A percentile compares a stretch with the other conserved stretches of the same genome.
Evolutionary conservation across 2,329 filamentous ascomycete species (phyloP).

Genomic region (Zymoseptoria ardabiliae): DNA sequence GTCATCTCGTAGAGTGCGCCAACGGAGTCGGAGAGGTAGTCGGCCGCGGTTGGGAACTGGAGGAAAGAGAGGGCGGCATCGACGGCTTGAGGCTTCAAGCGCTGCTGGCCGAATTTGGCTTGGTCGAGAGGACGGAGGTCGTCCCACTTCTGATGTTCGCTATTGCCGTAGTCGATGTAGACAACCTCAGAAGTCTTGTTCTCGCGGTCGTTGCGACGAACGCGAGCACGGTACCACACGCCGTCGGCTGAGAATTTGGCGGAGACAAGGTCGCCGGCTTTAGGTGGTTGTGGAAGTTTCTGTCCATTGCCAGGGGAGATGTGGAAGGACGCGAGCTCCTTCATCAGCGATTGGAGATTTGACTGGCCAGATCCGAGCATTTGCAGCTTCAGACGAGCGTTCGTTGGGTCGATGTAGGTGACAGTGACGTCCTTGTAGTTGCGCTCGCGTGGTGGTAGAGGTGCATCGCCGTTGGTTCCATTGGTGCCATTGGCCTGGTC

Average conservation of each 20-base stretch:
- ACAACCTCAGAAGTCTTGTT: conserved; percentile 83
- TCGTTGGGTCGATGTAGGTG: conserved; percentile 73
- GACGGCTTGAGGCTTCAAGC: conserved; percentile 77
- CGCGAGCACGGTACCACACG: conserved; percentile 88
- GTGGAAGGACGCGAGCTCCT: conserved; percentile 84
- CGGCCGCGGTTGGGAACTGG: conserved; percentile 72
- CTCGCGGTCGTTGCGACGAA: conserved; percentile 87
- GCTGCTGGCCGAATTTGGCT: conserved; percentile 69
- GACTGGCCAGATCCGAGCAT: conserved; percentile 80
- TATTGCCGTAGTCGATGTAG: conserved; percentile 96
- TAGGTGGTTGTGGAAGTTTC: conserved; percentile 64
- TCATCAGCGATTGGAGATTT: conserved; percentile 81
- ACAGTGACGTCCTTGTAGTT: conserved; percentile 94
- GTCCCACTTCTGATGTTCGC: conserved; percentile 78
- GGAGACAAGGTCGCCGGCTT: conserved; percentile 84
- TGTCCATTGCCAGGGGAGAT: conserved; percentile 72
- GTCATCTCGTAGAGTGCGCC: conserved; percentile 68
- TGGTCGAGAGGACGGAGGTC: conserved; percentile 73
- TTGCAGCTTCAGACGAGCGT: conserved; percentile 81
- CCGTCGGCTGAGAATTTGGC: conserved; percentile 84
- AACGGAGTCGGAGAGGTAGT: conserved; percentile 79
- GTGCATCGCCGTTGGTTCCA: conserved; percentile 42
- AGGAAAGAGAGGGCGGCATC: conserved; percentile 84
- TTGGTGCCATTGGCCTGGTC: conserved; percentile 40
- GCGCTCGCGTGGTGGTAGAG: conserved; percentile 55